Evolutionary conservation across 768 basidiomycete genomes (phyloP), one percentile per base, ranked within the genome.

Genomic region (Chalciporus chontae): DNA sequence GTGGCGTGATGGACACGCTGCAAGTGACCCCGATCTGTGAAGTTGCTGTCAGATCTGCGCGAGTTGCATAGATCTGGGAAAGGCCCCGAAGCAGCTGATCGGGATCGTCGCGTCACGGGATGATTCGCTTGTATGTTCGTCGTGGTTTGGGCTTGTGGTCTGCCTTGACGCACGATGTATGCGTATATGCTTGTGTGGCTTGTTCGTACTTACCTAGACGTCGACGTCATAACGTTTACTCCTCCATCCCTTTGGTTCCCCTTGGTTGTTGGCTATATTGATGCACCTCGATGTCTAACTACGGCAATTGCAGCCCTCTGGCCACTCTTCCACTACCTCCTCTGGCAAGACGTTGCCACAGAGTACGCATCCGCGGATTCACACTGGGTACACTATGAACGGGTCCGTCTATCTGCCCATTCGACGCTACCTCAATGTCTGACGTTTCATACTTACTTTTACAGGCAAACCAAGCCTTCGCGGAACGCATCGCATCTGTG

Each of bases 241-340:
- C 26, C 3, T 7, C 26, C 26, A 26, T 26, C 7, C 26, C 8
- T 5, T 8, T 26, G 26, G 26, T 26, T 26, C 26, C 7, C 26
- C 8, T n/a, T n/a, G n/a, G n/a, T n/a, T n/a, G 26, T 36, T n/a
- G 34, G n/a, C n/a, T 11, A 26, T 9, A 13, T 8, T 4, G 29
- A 31, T 31, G 8, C 29, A 34, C 34, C 15, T 5, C 14, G n/a
- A 36, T n/a, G 15, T 36, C 34, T 36, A n/a, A 36, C 34, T 8
- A 31, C 13, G 34, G 5, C 14, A 15, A 17, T 44, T 19, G 0
- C 60, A 95, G 93, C 85, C 34, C 83, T 99, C 39, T 99, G 95
- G 94, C 95, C 95, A 1, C 73, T 97, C 37, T 96, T 98, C 80
- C 96, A 98, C 72, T 98, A 98, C 67, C 82, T 98, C 49, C 85